These are phyloP conservation scores for Rostrohypoxylon terebratum DNA, from an alignment of 495 filamentous ascomycete species.

Conservation along the genomic window DNA sequence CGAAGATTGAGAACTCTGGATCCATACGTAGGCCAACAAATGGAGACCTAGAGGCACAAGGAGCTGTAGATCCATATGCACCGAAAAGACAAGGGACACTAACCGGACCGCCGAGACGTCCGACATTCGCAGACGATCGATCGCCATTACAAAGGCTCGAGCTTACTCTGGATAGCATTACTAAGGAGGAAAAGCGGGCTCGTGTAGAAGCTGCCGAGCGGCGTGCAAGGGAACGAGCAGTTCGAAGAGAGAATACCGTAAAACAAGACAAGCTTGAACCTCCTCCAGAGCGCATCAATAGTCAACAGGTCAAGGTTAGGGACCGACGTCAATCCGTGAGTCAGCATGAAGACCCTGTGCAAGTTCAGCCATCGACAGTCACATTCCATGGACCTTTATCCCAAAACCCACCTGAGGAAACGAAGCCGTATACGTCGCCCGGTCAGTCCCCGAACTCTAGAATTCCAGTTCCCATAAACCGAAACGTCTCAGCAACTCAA, in stretches of 20 bases:
- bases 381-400: conserved; percentile 48
- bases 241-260: conserved; percentile 47
- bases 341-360: conserved; percentile 32
- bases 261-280: conserved; percentile 39
- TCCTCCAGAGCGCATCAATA: conserved; percentile 20
- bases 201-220: conserved; percentile 82
- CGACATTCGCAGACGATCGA: conserved; percentile 76
- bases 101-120: conserved; percentile 48
- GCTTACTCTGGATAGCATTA: conserved; percentile 85
- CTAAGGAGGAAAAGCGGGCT: conserved; percentile 89
- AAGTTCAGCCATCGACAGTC: conserved; percentile 35
- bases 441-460: conserved; percentile 47
- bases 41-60: conserved; percentile 30
- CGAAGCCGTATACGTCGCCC: conserved; percentile 43
- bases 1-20: conserved; percentile 34
- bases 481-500: conserved; percentile 33
- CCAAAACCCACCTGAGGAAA: conserved; percentile 54
- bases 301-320: conserved; percentile 40
- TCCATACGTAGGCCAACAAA: conserved; percentile 42
- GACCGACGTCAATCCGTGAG: conserved; percentile 28
- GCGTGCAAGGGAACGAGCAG: conserved; percentile 65
- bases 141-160: conserved; percentile 94
- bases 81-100: conserved; percentile 44
- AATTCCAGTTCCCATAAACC: conserved; percentile 47
- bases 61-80: conserved; percentile 33